These are phyloP conservation scores for Alternaria novae-zelandiae DNA, from an alignment of 2,329 filamentous ascomycete genomes.

Conservation along the genomic window DNA sequence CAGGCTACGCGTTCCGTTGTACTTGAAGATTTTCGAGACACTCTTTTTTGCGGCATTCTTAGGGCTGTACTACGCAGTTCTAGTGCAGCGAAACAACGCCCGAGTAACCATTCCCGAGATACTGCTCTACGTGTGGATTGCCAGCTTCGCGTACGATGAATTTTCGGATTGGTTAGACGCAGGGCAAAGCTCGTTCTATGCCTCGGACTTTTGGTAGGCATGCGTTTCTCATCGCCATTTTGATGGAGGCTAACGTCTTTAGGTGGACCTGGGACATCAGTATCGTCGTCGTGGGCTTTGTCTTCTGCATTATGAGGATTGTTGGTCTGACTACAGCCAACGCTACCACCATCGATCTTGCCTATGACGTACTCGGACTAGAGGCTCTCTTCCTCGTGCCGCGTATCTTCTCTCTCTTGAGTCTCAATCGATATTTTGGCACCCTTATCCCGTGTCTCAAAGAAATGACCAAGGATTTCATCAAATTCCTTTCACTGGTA, in stretches of 20 bases:
- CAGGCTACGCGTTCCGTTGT: slow-evolving; percentile 78
- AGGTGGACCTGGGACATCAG: slow-evolving; percentile 39
- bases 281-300: slow-evolving; percentile 74
- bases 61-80: slow-evolving; percentile 82
- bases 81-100: slow-evolving; percentile 73
- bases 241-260: slow-evolving; percentile 1
- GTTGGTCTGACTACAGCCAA: slow-evolving; percentile 69
- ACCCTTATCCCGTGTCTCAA: slow-evolving; percentile 88
- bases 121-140: slow-evolving; percentile 83
- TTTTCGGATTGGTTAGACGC: slow-evolving; percentile 75
- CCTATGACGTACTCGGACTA: slow-evolving; percentile 88
- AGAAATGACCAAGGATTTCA: slow-evolving; percentile 91
- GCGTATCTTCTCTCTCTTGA: slow-evolving; percentile 83
- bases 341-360: slow-evolving; percentile 70
- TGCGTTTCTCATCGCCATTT: slow-evolving; percentile 57
- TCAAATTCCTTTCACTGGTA: slow-evolving; percentile 81
- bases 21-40: slow-evolving; percentile 84
- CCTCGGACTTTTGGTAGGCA: slow-evolving; percentile 45
- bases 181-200: slow-evolving; percentile 72
- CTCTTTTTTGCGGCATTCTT: slow-evolving; percentile 80
- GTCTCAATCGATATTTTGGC: slow-evolving; percentile 88
- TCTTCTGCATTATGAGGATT: slow-evolving; percentile 72
- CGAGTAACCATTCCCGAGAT: slow-evolving; percentile 73
- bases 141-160: slow-evolving; percentile 87
- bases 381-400: slow-evolving; percentile 91